Conservation (phyloP, 257 asterid species). For the Parsonsia alboflavescens region DNA sequence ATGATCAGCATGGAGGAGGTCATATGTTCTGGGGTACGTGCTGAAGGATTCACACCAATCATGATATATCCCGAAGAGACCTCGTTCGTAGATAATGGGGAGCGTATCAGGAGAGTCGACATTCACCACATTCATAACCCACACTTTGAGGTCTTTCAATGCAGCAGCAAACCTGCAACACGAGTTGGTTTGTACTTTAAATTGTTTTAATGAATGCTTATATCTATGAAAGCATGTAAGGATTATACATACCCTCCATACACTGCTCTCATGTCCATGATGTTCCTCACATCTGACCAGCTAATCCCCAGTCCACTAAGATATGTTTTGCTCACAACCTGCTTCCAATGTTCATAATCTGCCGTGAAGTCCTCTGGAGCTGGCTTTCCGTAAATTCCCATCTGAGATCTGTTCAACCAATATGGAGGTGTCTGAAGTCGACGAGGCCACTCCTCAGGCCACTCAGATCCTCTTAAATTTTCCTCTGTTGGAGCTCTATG, state of each 20-base stretch:
- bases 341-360: constrained; percentile 70
- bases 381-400: constrained; percentile 75
- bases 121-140: constrained; percentile 92
- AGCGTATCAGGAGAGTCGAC: constrained; percentile 76
- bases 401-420: constrained; percentile 67
- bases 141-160: constrained; percentile 60
- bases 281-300: constrained; percentile 70
- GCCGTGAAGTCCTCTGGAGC: constrained; percentile 70
- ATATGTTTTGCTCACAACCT: constrained; percentile 48
- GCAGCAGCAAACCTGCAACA: constrained; percentile 86
- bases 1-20: constrained; percentile 83
- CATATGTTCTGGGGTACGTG: constrained; percentile 81
- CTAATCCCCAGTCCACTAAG: constrained; percentile 60
- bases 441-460: constrained; percentile 95
- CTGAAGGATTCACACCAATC: constrained; percentile 97
- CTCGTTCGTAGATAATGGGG: constrained; percentile 77
- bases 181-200: neutral
- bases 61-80: constrained; percentile 78
- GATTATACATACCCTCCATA: constrained; percentile 65
- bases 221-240: neutral
- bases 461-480: constrained; percentile 66
- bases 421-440: constrained; percentile 59
- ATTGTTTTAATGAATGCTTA: neutral
- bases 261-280: constrained; percentile 93
- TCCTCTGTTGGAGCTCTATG: constrained; percentile 50